These are phyloP conservation scores for Colletotrichum sp. DNA, from an alignment of 2,329 filamentous ascomycete genomes.

Conservation along the genomic window DNA sequence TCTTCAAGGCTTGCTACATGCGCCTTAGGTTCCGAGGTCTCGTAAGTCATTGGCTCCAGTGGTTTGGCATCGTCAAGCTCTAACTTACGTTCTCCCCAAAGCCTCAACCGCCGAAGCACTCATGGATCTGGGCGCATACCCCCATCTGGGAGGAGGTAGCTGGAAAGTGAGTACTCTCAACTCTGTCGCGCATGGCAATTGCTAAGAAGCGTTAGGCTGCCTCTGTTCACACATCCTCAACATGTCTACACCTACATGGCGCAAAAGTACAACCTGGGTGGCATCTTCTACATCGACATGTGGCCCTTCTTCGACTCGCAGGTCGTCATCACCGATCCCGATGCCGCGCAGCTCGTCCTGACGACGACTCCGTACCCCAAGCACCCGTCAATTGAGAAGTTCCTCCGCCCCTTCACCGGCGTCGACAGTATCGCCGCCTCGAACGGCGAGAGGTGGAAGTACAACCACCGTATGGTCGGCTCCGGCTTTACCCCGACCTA, in stretches of 20 bases:
- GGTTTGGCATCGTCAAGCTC: rapidly evolving
- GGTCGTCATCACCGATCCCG: slow-evolving; percentile 29
- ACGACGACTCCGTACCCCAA: slow-evolving; percentile 26
- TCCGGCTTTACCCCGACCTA: slow-evolving; percentile 31
- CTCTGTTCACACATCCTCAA: slow-evolving; percentile 28
- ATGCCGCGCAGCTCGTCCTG: slow-evolving; percentile 26
- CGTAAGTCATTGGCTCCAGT: neutral
- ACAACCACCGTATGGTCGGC: slow-evolving; percentile 30
- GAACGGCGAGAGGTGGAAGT: slow-evolving; percentile 33
- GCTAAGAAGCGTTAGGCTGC: neutral
- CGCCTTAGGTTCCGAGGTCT: slow-evolving; percentile 10
- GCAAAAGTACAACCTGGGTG: slow-evolving; percentile 27
- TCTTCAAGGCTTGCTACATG: slow-evolving; percentile 10
- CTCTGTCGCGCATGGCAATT: neutral
- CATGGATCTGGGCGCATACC: slow-evolving; percentile 26
- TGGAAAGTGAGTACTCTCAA: neutral
- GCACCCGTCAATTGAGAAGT: slow-evolving; percentile 17
- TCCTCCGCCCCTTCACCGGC: slow-evolving; percentile 28
- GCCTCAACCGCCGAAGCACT: slow-evolving; percentile 23
- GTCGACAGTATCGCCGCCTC: slow-evolving; percentile 25
- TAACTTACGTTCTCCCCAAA: neutral
- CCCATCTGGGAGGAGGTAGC: slow-evolving; percentile 21
- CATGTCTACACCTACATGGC: slow-evolving; percentile 26
- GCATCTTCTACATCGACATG: slow-evolving; percentile 36
- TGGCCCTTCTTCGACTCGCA: slow-evolving; percentile 32